Evolutionary conservation across 495 filamentous ascomycete species (phyloP).

Genomic region (Achaetomiella virescens): DNA sequence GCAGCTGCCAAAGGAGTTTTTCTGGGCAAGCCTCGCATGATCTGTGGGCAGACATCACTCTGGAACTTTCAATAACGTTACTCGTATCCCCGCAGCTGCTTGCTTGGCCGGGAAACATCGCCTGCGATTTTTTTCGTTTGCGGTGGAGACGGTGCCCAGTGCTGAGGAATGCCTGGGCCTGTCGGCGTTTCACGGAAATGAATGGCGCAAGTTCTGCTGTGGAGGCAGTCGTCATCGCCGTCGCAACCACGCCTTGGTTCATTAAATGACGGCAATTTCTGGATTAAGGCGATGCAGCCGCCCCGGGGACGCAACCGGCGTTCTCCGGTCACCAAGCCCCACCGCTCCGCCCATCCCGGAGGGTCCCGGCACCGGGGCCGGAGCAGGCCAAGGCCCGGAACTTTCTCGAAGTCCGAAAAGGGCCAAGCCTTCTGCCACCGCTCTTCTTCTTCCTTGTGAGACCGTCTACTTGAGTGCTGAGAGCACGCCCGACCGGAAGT

Average conservation of each 20-base stretch:
- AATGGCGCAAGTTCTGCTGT: background rate
- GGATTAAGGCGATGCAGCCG: background rate
- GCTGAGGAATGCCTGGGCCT: background rate
- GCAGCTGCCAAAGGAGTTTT: slow-evolving; percentile 10
- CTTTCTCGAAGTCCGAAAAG: background rate
- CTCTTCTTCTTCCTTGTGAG: too few species aligned
- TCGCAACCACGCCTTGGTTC: background rate
- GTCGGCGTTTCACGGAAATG: slow-evolving; percentile 22
- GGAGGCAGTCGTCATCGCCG: background rate
- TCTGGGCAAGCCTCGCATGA: background rate
- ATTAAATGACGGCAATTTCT: background rate
- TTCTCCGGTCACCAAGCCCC: background rate
- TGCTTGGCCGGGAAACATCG: background rate
- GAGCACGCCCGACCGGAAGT: too few species aligned
- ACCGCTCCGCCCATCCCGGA: background rate
- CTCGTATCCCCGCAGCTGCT: background rate
- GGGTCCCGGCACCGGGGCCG: background rate
- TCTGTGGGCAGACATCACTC: slow-evolving; percentile 10
- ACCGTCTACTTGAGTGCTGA: too few species aligned
- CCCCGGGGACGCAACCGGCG: background rate
- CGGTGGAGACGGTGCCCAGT: slow-evolving; percentile 13
- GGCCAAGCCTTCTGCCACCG: background rate
- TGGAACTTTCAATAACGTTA: background rate
- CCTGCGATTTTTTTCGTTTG: background rate
- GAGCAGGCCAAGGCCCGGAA: background rate